Evolutionary conservation across 1,284 basidiomycete genomes (phyloP).

Genomic region (Irpex sp.): DNA sequence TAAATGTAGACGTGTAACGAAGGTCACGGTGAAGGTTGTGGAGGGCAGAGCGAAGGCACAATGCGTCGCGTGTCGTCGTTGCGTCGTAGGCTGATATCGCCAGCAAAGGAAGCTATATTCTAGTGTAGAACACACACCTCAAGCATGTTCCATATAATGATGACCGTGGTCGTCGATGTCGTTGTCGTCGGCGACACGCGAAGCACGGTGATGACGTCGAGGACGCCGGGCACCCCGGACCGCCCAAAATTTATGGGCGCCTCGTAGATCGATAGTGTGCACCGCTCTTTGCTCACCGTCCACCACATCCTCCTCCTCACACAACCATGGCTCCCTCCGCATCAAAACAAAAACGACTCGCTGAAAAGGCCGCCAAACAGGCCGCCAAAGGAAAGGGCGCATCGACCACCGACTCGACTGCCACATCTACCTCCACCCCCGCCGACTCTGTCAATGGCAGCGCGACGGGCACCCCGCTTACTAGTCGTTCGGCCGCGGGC

Average conservation of each 20-base stretch:
- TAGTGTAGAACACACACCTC: too few species aligned
- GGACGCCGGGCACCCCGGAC: not conserved
- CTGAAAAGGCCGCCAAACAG: constrained; percentile 85
- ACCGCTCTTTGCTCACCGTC: not conserved
- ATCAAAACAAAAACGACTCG: constrained; percentile 84
- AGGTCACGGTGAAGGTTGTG: too few species aligned
- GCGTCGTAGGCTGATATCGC: too few species aligned
- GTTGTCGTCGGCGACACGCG: not conserved
- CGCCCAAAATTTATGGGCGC: not conserved
- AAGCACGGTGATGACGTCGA: not conserved
- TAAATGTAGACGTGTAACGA: too few species aligned
- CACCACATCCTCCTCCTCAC: not conserved
- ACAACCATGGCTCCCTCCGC: constrained; percentile 67
- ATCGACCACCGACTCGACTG: constrained; percentile 37
- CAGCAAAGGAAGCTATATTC: too few species aligned
- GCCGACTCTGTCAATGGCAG: constrained; percentile 61
- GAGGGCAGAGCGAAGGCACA: too few species aligned
- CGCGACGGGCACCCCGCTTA: constrained; percentile 72
- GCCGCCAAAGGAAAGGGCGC: constrained; percentile 45
- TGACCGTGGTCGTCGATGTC: not conserved
- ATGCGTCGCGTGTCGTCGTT: too few species aligned
- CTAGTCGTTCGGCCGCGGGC: constrained; percentile 69
- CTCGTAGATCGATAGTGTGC: not conserved
- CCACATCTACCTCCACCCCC: constrained; percentile 58
- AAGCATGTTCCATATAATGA: too few species aligned